Base-by-base conservation (phyloP, 2,329 filamentous ascomycete species). In the Ophiostoma tasmaniense region DNA sequence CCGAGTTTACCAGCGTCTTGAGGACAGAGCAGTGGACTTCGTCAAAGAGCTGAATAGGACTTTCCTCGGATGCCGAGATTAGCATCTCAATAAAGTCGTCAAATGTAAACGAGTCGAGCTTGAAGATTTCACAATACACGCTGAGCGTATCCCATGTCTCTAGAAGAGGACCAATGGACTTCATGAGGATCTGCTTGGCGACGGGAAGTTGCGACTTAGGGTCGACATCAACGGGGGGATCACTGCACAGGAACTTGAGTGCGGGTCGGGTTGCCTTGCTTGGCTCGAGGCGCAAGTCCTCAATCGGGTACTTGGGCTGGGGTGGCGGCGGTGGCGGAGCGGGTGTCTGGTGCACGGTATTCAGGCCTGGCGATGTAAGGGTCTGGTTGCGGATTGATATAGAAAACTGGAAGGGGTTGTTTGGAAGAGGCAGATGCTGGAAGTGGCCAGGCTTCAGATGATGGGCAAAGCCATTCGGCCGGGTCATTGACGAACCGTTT, bases 81-180 rank as follows among this genome's bases (percentile, higher is more conserved):
- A 99, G 88, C 0, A 93, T 90, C 76, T 98, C 90, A 4, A 97
- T 84, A 75, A 93, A 98, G 77, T 99, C 95, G 77, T 99, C 95
- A 75, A 98, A 96, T 0, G 94, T 98, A 76, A 99, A 99, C 0
- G 94, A 98, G 78, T 99, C 95, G 33, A 99, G 84, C 75, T 92
- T 87, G 76, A 96, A 96, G 22, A 97, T 90, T 75, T 97, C 92
- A 76, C 93, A 96, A 76, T 97, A 97, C n/a, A 99, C 94, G 75
- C 97, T 99, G 42, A 99, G 83, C 0, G 93, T 97, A 74, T 97
- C 93, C 95, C 95, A 99, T 0, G 91, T 92, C 79, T 97, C 94
- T 30, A 99, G 80, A 20, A 98, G 81, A 2, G 88, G 85, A 0
- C 93, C 93, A n/a, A 97, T 87, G 3, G 92, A 94, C 74, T 90